Evolutionary conservation across 2,329 filamentous ascomycete genomes (phyloP).

Genomic region (Sporothrix brasiliensis): DNA sequence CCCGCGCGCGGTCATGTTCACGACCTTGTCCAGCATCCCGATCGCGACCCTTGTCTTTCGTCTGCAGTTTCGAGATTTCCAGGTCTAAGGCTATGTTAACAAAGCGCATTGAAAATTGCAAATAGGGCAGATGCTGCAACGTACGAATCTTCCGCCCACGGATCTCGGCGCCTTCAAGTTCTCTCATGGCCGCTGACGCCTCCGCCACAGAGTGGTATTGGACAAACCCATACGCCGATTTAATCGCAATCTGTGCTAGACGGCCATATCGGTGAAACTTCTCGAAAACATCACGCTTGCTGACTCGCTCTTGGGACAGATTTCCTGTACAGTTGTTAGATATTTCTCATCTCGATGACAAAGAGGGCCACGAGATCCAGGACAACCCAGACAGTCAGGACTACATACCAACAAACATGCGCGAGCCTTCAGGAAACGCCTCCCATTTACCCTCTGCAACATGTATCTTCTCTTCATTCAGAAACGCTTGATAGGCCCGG

Average conservation of each 20-base stretch:
- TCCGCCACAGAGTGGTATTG: conserved; percentile 81
- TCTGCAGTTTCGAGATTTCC: conserved; percentile 86
- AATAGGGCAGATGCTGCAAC: conserved; percentile 43
- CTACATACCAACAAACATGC: conserved; percentile 76
- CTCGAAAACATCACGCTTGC: conserved; percentile 91
- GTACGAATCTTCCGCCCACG: conserved; percentile 92
- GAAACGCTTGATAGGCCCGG: conserved; percentile 70
- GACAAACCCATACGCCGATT: conserved; percentile 95
- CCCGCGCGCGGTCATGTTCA: background rate
- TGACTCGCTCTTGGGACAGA: conserved; percentile 87
- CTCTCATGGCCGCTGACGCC: conserved; percentile 72
- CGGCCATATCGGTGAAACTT: conserved; percentile 83
- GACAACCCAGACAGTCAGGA: conserved; percentile 33
- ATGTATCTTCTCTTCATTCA: conserved; percentile 72
- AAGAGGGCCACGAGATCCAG: conserved; percentile 14
- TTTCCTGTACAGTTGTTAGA: conserved; percentile 68
- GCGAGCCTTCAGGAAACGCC: conserved; percentile 70
- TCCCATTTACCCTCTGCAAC: conserved; percentile 81
- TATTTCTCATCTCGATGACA: conserved; percentile 35
- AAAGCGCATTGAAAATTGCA: background rate
- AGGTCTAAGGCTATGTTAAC: conserved; percentile 63
- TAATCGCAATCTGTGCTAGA: conserved; percentile 92
- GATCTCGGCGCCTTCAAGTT: conserved; percentile 78
- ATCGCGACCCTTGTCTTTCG: conserved; percentile 57
- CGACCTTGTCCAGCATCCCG: conserved; percentile 2